Percentiles rank a stretch among this genome's conserved stretches.
These are phyloP conservation scores for Bombardia bombarda DNA, from an alignment of 495 filamentous ascomycete species.

Conservation along the genomic window DNA sequence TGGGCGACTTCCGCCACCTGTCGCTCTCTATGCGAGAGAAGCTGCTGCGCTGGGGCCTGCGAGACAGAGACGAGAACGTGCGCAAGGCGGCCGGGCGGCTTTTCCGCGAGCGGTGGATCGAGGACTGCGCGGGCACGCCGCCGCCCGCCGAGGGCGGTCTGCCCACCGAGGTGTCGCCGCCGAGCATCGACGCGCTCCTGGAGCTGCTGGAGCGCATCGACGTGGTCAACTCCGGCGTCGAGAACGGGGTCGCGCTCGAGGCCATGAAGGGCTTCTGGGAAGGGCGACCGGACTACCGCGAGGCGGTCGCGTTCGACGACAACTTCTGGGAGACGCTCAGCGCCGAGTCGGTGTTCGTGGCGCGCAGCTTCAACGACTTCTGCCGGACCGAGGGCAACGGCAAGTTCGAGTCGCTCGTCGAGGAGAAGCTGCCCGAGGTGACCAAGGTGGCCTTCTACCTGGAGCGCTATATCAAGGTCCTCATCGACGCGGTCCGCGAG, in stretches of 20 bases:
- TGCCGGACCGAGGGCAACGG: slow-evolving; percentile 62
- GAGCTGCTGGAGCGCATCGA: slow-evolving; percentile 94
- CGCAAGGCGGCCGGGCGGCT: slow-evolving; percentile 82
- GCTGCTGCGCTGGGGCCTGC: slow-evolving; percentile 87
- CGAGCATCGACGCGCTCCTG: slow-evolving; percentile 66
- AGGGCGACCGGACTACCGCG: slow-evolving; percentile 82
- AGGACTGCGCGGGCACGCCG: slow-evolving; percentile 72
- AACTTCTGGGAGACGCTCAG: slow-evolving; percentile 80
- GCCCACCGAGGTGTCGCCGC: slow-evolving; percentile 47
- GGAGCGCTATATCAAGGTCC: slow-evolving; percentile 64
- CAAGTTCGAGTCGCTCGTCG: slow-evolving; percentile 62
- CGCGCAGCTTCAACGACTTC: slow-evolving; percentile 88
- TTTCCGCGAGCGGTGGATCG: slow-evolving; percentile 93
- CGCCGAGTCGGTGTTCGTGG: slow-evolving; percentile 80
- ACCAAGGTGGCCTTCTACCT: slow-evolving; percentile 80
- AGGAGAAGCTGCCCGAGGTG: slow-evolving; percentile 93
- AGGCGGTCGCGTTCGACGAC: slow-evolving; percentile 73
- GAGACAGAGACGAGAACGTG: slow-evolving; percentile 91
- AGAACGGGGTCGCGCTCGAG: slow-evolving; percentile 81
- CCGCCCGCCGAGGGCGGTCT: slow-evolving; percentile 34
- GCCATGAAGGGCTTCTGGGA: slow-evolving; percentile 97
- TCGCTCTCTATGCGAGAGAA: slow-evolving; percentile 95
- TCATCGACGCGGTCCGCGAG: slow-evolving; percentile 59
- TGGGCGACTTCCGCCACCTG: slow-evolving; percentile 93
- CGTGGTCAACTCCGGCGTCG: slow-evolving; percentile 78